Conservation (phyloP, 306 rosid species). For the Echinosophora koreensis region DNA sequence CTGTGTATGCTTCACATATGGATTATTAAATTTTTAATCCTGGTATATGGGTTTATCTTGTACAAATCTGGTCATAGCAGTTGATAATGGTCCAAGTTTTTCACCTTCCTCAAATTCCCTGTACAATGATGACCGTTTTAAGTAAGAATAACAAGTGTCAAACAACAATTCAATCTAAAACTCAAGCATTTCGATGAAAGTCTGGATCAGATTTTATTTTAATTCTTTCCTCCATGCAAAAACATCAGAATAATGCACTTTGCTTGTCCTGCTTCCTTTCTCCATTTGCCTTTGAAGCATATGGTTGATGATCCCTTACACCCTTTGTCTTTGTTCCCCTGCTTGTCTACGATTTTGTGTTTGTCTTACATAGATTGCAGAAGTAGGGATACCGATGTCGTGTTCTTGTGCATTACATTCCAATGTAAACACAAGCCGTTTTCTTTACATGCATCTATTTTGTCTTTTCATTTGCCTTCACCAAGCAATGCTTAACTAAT, state of each 20-base stretch:
- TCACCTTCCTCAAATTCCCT: not conserved
- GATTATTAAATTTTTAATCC: not conserved
- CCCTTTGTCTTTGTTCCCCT: too few relatives aligned
- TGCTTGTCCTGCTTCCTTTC: not conserved
- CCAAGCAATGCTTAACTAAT: not conserved
- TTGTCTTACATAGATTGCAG: too few relatives aligned
- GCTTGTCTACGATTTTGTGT: too few relatives aligned
- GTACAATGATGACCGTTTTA: not conserved
- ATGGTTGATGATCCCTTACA: too few relatives aligned
- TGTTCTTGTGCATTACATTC: not conserved
- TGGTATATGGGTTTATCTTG: not conserved
- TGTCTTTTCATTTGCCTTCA: constrained; percentile 7
- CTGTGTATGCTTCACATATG: constrained; percentile 6
- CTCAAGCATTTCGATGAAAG: too few relatives aligned
- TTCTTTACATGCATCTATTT: not conserved
- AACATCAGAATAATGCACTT: not conserved
- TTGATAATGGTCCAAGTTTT: constrained; percentile 2
- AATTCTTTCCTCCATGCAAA: too few relatives aligned
- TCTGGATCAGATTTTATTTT: too few relatives aligned
- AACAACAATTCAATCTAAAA: too few relatives aligned
- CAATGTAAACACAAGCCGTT: not conserved
- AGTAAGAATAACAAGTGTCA: not conserved
- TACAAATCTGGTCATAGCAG: not conserved
- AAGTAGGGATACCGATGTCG: not conserved
- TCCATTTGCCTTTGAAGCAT: not conserved